Evolutionary conservation across 2,329 filamentous ascomycete species (phyloP), one percentile per base, ranked within the genome.

Genomic region (Calonectria honghensis): DNA sequence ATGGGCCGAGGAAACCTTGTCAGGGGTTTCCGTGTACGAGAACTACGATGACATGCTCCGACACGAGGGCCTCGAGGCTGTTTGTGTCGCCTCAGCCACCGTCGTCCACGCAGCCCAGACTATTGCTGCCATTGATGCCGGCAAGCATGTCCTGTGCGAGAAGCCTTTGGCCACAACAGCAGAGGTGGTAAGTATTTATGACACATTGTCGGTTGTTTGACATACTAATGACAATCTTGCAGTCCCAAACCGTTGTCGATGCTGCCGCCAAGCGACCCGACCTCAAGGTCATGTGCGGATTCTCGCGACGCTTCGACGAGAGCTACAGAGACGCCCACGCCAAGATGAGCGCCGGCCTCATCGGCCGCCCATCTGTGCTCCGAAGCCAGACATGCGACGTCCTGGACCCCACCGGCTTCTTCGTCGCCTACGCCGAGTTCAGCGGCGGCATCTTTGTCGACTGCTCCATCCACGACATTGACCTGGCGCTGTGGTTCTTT

Each of bases 361-460:
- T 94, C 76, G 93, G 92, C 7, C 86, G 88, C 0, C 90, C 91
- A 2, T 88, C 89, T 11, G 87, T 94, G 54, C 87, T 94, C 78
- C 90, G 92, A 77, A 91, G 88, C 59, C 92, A 94, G 83, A 94
- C 92, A 0, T 93, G 91, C 83, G 92, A 94, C 84, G 93, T 91
- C 81, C 88, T 91, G 72, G 91, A 93, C 73, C 90, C 91, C 0
- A 88, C 87, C 0, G 92, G 92, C 59, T 94, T 93, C 86, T 94
- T 93, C 82, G 91, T 94, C 63, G 87, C 89, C 29, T 94, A 94
- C 82, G 91, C 92, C 7, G 86, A 91, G 75, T 92, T 90, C 84
- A 90, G 87, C 2, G 92, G 93, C 57, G 92, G 92, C n/a, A 93
- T 94, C 81, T 94, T 94, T 78, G 92, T 94, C 65, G 92, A 94